Percentiles rank a stretch among this genome's conserved stretches.
Conservation (phyloP, 768 basidiomycete genomes). For the Suillus americanus region DNA sequence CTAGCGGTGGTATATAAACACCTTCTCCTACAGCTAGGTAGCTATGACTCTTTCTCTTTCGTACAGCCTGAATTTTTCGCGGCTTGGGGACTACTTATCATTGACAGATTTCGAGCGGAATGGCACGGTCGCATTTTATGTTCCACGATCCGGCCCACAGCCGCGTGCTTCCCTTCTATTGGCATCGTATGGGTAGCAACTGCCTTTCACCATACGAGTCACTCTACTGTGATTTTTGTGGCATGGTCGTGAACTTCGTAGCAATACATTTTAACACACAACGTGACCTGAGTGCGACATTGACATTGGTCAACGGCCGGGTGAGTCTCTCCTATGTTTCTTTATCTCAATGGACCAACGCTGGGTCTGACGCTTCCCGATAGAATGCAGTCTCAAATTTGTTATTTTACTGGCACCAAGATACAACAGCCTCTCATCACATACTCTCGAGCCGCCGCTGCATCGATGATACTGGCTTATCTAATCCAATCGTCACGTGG, state of each 20-base stretch:
- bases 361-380: neutral
- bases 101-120: neutral
- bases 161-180: neutral
- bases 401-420: neutral
- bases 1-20: neutral
- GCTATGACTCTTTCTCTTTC: neutral
- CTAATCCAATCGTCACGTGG: slow-evolving; percentile 3
- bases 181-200: neutral
- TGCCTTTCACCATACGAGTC: neutral
- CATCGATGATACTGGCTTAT: too few species aligned
- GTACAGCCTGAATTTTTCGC: neutral
- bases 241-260: neutral
- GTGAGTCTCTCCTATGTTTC: neutral
- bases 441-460: neutral
- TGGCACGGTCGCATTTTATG: neutral
- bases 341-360: neutral
- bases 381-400: neutral
- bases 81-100: neutral
- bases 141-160: neutral
- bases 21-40: neutral
- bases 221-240: neutral
- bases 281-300: neutral
- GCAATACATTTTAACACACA: neutral
- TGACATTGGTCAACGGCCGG: too few species aligned
- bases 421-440: neutral